These are phyloP conservation scores for Stagonosporopsis vannaccii DNA, from an alignment of 2,329 filamentous ascomycete genomes.

Conservation along the genomic window DNA sequence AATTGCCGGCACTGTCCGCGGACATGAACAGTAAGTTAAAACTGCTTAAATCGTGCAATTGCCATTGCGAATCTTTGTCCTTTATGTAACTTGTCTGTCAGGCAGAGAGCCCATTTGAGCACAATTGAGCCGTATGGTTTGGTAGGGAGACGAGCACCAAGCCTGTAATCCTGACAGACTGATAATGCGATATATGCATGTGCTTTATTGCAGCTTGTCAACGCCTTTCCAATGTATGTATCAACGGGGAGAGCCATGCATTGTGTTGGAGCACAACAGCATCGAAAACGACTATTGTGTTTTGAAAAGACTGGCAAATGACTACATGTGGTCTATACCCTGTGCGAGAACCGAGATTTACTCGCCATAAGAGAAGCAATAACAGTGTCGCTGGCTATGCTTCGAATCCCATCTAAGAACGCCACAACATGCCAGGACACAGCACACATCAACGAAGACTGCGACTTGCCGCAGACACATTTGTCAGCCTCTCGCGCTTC, in stretches of 20 bases:
- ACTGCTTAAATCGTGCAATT: background rate
- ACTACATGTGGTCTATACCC: background rate
- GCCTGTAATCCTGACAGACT: background rate
- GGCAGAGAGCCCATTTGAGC: constrained; percentile 7
- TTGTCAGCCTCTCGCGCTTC: constrained; percentile 1
- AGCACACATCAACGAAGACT: background rate
- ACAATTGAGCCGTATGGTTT: constrained; percentile 4
- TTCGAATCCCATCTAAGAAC: background rate
- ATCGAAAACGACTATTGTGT: background rate
- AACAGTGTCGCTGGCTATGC: constrained; percentile 1
- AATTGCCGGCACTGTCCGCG: background rate
- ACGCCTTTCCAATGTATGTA: too few relatives aligned
- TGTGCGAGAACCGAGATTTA: background rate
- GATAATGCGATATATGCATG: background rate
- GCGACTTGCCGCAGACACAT: background rate
- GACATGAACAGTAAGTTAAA: background rate
- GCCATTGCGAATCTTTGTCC: background rate
- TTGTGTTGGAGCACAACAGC: too few relatives aligned
- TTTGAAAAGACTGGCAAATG: background rate
- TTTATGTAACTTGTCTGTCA: background rate
- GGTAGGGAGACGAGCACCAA: background rate
- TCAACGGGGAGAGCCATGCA: too few relatives aligned
- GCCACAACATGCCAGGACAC: background rate
- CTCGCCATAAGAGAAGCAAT: background rate
- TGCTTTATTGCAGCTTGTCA: too few relatives aligned